Percentiles rank a stretch among this genome's conserved stretches.
phyloP scores from a whole-genome alignment of 2,329 filamentous ascomycete species.

The Mycogone perniciosa region DNA sequence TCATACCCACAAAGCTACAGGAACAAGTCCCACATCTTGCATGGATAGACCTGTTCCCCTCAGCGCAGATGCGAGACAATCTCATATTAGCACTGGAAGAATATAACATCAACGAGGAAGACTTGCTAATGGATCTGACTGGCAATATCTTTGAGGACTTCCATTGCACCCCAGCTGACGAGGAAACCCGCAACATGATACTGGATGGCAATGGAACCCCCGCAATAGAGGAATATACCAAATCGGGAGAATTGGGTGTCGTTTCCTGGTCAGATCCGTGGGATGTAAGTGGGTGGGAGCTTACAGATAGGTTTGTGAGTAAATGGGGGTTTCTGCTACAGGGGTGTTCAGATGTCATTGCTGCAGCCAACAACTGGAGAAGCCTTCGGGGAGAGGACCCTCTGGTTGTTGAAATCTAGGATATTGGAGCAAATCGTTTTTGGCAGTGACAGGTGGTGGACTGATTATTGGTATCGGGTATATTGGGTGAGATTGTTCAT shows the following conservation, averaged over 20 bases:
- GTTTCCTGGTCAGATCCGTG: constrained; percentile 17
- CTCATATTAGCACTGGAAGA: constrained; percentile 14
- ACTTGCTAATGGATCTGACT: constrained; percentile 14
- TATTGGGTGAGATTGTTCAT: no score
- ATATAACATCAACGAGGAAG: constrained; percentile 14
- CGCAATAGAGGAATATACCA: background rate
- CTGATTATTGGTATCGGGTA: no score
- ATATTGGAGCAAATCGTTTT: no score
- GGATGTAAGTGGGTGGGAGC: constrained; percentile 12
- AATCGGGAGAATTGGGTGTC: constrained; percentile 10
- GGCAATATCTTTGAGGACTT: constrained; percentile 8
- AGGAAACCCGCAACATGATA: background rate
- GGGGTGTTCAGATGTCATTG: constrained; percentile 7
- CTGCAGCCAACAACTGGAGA: constrained; percentile 8
- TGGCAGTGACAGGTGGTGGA: no score
- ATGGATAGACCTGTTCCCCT: constrained; percentile 18
- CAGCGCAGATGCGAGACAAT: constrained; percentile 16
- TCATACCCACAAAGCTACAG: constrained; percentile 15
- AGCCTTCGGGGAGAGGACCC: constrained; percentile 10
- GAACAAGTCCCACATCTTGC: constrained; percentile 13
- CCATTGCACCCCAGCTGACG: background rate
- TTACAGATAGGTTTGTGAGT: constrained; percentile 5
- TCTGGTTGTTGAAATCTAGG: constrained; percentile 7
- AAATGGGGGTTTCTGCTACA: constrained; percentile 10
- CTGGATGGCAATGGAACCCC: background rate